Evolutionary conservation across 2,329 filamentous ascomycete genomes (phyloP), one percentile per base, ranked within the genome.

Genomic region (Bertia moriformis): DNA sequence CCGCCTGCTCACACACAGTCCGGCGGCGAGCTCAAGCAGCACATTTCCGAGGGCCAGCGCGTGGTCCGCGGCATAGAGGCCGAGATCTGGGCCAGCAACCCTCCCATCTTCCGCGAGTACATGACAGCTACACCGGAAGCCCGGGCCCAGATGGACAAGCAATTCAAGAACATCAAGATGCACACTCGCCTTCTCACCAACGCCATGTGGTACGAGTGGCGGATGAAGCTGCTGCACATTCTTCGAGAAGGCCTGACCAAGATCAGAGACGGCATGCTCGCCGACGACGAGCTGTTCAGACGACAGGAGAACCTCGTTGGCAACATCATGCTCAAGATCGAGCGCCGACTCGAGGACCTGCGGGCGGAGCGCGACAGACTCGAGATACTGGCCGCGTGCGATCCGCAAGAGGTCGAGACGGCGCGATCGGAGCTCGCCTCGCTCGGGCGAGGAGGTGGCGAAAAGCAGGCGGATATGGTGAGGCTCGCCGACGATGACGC

Each of bases 201-300:
- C 47, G 74, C 73, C 40, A 74, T 77, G 49, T 85, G 80, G 80
- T 84, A 85, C 52, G 70, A 74, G 43, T 85, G 80, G 80, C 69
- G 80, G 24, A 77, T 74, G 59, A 78, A 78, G 41, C 63, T 84
- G 17, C 64, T 35, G 12, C 10, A 73, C 14, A 69, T 73, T 39
- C 61, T 84, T 27, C 75, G 76, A 49, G 67, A 71, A 42, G 78
- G 72, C n/a, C 62, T 84, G 3, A 58, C 83, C 40, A 77, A 73
- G 43, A 91, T 88, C 41, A 67, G 74, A 1, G 73, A 83, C 41
- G 85, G 80, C 15, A 85, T 98, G 74, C 71, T 75, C 37, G 62
- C 64, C 1, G 91, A 98, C 48, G 75, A 83, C 39, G 63, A 71
- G 40, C 51, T 74, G 2, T 57, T 98, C 4, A 58, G 67, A 12